Evolutionary conservation across 1,284 basidiomycete species (phyloP), one percentile per base, ranked within the genome.

Genomic region (Amylostereum areolatum): DNA sequence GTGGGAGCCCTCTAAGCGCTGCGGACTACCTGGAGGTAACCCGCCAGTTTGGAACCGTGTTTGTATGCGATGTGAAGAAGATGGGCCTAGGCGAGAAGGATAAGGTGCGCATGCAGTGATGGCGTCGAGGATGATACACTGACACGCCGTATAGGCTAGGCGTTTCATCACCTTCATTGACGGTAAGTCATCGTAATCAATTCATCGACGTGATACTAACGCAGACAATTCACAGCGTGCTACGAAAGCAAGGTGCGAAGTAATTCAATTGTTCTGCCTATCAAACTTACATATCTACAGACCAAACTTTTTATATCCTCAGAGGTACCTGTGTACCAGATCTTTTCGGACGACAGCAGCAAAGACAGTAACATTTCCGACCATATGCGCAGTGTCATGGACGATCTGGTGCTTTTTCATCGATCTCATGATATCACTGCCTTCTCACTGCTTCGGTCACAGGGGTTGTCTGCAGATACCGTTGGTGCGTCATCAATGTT

Each of bases 121-220:
- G 30, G 30, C 25, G 30, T 3, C 36, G 5, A 24, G 24, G n/a
- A 40, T 36, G 34, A 43, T 8, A 32, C 25, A 11, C 43, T 29
- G 9, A 34, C 34, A 32, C 11, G 40, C 32, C 49, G 24, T 51
- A 29, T 36, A 89, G 86, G 94, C 94, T 5, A 75, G 96, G 52
- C 75, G 97, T 52, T 98, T 99, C 65, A 99, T 99, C 66, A 97
- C 95, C 0, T 98, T 98, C 61, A 88, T 99, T 61, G 96, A 99
- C 71, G 91, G 89, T 78, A 57, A 59, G 77, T 72, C 24, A 39
- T 51, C 45, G 24, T 42, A 31, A 27, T 41, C 39, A 41, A 18
- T 34, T 18, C 33, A 31, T 40, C 46, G 31, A 31, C 48, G 7
- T 3, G n/a, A 50, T 41, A 11, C 29, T 57, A 31, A 51, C 42